Evolutionary conservation across 2,329 filamentous ascomycete species (phyloP).

Genomic region (Colletotrichum tofieldiae): DNA sequence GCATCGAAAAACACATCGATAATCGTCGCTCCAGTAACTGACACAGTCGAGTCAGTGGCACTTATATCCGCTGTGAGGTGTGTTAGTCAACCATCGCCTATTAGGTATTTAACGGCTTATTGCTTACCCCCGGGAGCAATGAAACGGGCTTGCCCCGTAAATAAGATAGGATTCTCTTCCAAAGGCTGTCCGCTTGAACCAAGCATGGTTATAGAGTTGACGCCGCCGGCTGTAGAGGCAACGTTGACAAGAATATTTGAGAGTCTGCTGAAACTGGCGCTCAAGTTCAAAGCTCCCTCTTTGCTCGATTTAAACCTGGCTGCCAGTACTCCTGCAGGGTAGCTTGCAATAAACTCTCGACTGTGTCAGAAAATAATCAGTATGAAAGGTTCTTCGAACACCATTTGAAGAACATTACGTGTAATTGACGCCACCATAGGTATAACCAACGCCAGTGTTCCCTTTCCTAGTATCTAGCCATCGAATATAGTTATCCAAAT

Average conservation of each 20-base stretch:
- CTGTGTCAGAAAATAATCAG: conserved; percentile 40
- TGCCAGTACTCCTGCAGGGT: conserved; percentile 58
- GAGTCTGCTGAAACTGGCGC: conserved; percentile 46
- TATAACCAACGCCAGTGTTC: too few relatives aligned
- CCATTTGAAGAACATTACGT: too few relatives aligned
- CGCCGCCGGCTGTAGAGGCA: conserved; percentile 40
- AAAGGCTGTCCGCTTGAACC: conserved; percentile 46
- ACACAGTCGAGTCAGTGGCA: conserved; percentile 22
- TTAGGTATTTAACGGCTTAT: background rate
- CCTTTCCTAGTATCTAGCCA: conserved; percentile 53
- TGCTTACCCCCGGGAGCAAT: conserved; percentile 44
- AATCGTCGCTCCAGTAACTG: conserved; percentile 44
- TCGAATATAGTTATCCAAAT: conserved; percentile 54
- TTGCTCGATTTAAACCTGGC: conserved; percentile 46
- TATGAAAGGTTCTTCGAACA: too few relatives aligned
- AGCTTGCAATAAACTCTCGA: conserved; percentile 59
- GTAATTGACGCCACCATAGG: too few relatives aligned
- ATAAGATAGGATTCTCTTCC: conserved; percentile 45
- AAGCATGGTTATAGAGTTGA: conserved; percentile 46
- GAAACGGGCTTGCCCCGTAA: conserved; percentile 44
- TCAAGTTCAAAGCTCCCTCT: conserved; percentile 44
- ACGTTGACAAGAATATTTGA: conserved; percentile 42
- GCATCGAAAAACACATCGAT: conserved; percentile 49
- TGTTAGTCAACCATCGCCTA: conserved; percentile 10
- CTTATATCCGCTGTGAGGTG: background rate